Evolutionary conservation across 2,329 filamentous ascomycete species (phyloP), one percentile per base, ranked within the genome.

Genomic region (Scedosporium dehoogii): DNA sequence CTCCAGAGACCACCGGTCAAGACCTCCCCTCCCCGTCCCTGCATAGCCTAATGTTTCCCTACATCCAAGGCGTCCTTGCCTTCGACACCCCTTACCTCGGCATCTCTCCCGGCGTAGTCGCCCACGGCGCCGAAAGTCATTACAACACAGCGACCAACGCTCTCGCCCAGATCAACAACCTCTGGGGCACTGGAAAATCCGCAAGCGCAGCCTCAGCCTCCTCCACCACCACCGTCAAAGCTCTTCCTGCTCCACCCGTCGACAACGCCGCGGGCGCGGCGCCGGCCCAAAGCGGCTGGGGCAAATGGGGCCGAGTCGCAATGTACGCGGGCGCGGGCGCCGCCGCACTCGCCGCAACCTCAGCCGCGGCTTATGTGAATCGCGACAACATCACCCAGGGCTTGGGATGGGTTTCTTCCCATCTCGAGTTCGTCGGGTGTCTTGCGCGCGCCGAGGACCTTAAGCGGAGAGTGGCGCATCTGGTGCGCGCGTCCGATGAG

Each of bases 81-180:
- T 96, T 97, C 72, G 93, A 97, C 75, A 99, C 94, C 0, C 94
- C 94, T 1, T 99, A 90, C 72, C 82, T 94, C 1, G 89, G 90
- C 63, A 91, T 92, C 66, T 85, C 87, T 23, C 90, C 90, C 0
- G 88, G 89, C 27, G 89, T 94, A 1, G 87, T 94, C n/a, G 90
- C 90, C 3, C 89, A 93, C 72, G 86, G 88, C 64, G 92, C 93
- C 5, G 92, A 97, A 78, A 87, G 85, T 51, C 91, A 96, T 69
- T 93, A 93, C 75, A 88, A 87, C 64, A 87, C 86, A 51, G 88
- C 88, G 6, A 81, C 84, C 4, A 81, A 86, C 0, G 89, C 91
- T 4, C 83, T 94, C 60, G 78, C 85, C 6, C 82, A 86, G 73
- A 74, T 91, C 67, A 75, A 84, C 82, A 69, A 86, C 74, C 71